Evolutionary conservation across 2,329 filamentous ascomycete genomes (phyloP).

Genomic region (Claviceps paspali): DNA sequence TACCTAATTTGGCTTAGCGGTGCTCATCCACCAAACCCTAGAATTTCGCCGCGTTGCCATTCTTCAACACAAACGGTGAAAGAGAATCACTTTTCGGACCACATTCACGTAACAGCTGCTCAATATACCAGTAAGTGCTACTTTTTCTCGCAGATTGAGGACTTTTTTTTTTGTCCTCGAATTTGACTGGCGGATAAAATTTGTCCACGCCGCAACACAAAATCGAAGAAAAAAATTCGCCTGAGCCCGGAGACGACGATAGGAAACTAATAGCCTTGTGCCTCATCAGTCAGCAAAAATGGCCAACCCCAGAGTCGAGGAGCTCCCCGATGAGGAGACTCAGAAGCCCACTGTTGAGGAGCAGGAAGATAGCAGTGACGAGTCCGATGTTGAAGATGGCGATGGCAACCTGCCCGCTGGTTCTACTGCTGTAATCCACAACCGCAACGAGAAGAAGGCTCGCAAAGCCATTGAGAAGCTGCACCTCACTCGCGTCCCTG

Average conservation of each 20-base stretch:
- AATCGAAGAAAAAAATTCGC: conserved; percentile 5
- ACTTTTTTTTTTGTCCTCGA: not conserved
- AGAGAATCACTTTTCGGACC: conserved; percentile 15
- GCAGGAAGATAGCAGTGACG: conserved; percentile 56
- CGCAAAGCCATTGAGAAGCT: conserved; percentile 99
- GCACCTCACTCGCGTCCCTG: conserved; percentile 86
- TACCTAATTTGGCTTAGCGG: conserved; percentile 26
- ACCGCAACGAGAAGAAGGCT: conserved; percentile 99
- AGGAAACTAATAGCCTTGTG: conserved; percentile 3
- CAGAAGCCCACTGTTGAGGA: conserved; percentile 69
- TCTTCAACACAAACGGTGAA: conserved; percentile 25
- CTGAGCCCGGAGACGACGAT: not conserved
- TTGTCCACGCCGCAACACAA: not conserved
- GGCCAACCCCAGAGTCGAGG: conserved; percentile 96
- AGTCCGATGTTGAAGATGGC: conserved; percentile 68
- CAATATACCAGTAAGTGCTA: conserved; percentile 22
- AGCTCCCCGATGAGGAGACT: conserved; percentile 82
- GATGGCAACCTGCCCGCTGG: conserved; percentile 69
- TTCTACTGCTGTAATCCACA: conserved; percentile 82
- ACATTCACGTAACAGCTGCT: conserved; percentile 19
- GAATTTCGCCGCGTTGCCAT: conserved; percentile 23
- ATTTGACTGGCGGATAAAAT: not conserved
- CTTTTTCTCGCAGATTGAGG: conserved; percentile 6
- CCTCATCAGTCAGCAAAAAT: conserved; percentile 39
- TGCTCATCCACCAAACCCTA: conserved; percentile 28